Evolutionary conservation across 441 rosid genomes (phyloP).

Genomic region (Populus hybrid): DNA sequence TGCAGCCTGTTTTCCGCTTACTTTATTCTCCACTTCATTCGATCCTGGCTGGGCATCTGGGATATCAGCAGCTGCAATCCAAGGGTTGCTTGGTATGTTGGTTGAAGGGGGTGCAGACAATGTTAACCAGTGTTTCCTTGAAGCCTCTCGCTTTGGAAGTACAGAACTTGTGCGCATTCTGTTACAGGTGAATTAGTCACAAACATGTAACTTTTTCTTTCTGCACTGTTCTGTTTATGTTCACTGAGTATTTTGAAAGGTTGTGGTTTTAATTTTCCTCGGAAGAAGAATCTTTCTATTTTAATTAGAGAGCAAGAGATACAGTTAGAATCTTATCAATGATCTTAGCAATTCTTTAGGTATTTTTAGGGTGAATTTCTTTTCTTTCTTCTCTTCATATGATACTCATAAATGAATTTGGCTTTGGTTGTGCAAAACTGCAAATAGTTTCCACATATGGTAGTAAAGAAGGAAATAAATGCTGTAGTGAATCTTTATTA

Average conservation of each 20-base stretch:
- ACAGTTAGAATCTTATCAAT: not conserved
- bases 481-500: not conserved
- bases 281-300: not conserved
- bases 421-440: not conserved
- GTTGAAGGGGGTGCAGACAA: conserved; percentile 96
- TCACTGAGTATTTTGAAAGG: not conserved
- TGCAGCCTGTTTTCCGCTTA: conserved; percentile 94
- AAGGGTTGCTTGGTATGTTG: conserved; percentile 81
- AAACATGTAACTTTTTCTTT: conserved; percentile 3
- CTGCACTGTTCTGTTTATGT: not conserved
- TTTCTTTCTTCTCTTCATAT: not conserved
- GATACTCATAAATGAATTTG: not conserved
- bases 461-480: not conserved
- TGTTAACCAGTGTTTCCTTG: conserved; percentile 94
- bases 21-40: conserved; percentile 87
- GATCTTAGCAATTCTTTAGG: not conserved
- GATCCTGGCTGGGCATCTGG: conserved; percentile 99
- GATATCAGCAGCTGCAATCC: conserved; percentile 77
- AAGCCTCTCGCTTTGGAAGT: conserved; percentile 97
- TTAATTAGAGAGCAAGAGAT: not conserved
- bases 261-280: not conserved
- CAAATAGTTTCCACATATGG: not conserved
- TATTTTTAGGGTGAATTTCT: not conserved
- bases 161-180: conserved; percentile 94
- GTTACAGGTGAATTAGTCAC: conserved; percentile 54